Evolutionary conservation across 148 eudicot genomes (phyloP), one percentile per base, ranked within the genome.

Genomic region (Pouteria glomerata): DNA sequence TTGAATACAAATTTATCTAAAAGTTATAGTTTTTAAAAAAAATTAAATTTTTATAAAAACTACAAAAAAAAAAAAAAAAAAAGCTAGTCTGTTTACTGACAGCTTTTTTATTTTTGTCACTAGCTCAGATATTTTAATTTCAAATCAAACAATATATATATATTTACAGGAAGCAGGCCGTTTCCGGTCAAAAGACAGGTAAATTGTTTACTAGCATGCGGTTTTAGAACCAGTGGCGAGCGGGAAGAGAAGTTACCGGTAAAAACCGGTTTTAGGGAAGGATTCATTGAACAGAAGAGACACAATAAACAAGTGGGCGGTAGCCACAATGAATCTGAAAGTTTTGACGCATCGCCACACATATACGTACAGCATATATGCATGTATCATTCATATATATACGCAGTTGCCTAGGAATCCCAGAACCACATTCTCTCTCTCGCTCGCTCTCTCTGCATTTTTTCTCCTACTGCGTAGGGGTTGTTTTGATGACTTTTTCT

Each of bases 261-360:
- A n/a, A 52, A 48, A 66, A 33, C 80, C 78, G 75, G 82, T 79
- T 74, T 68, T 24, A 16, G 47, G 82, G 74, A 52, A 66, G 10
- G 76, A 82, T 82, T 70, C 85, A 82, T 79, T 82, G 85, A 79
- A 82, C 76, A 8, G 66, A 14, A 1, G 65, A 27, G 8, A 35
- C 48, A 19, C 6, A 51, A 18, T n/a, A n/a, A n/a, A n/a, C n/a
- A n/a, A n/a, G n/a, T n/a, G 7, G n/a, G 33, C 11, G 26, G 15
- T 8, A 30, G 57, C 34, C 67, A 18, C 34, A 55, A 44, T 72
- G 71, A 63, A 73, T 69, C 77, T 66, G 45, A 45, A 68, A 48
- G 63, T 68, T 30, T n/a, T n/a, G 63, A 48, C 65, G 14, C 63
- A 44, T 57, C 66, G 26, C 44, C 65, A 31, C 29, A 42, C 6